Base-by-base conservation (phyloP, 2,329 filamentous ascomycete genomes). In the Epicoccum sorghinum region DNA sequence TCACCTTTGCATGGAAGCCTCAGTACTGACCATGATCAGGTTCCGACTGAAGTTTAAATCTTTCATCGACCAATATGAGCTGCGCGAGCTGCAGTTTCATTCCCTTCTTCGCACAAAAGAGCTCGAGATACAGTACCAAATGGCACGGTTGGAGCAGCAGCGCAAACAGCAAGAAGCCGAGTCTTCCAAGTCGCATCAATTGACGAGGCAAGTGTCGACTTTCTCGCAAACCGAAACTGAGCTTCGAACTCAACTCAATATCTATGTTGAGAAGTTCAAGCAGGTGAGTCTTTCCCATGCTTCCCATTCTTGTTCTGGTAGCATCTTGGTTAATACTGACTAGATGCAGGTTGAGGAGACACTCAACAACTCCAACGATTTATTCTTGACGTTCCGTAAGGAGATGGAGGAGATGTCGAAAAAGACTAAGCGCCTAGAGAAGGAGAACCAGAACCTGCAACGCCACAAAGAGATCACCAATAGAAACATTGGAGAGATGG, bases 401-500 rank as follows among this genome's bases (percentile, higher is more conserved):
- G 95, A 98, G 77, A 98, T 98, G 93, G 95, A 98, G 77, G 95
- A 98, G 71, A 98, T 98, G 93, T 96, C 93, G 0, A 97, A 97
- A 80, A 98, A 98, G 80, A 96, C 93, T 5, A 97, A 97, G 77
- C 88, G 92, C 24, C 81, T 99, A 47, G 95, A 99, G 75, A 96
- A 96, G 77, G 95, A 99, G 71, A 98, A 99, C 68, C 89, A 95
- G 66, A 89, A 86, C 14, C 83, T 96, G 46, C 96, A 91, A 62
- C 86, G 93, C 51, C 96, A 97, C 76, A 93, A 97, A 74, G 93
- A 97, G 66, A 87, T 91, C 42, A 96, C 93, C 24, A 95, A 95
- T 69, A 88, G 90, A 62, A 98, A 96, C 75, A 97, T 99, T 70
- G 86, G 97, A 55, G 90, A 95, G 70, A 96, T 98, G 93, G 95